Base-by-base conservation (phyloP, 2,329 filamentous ascomycete species). In the Sordariomycetes sp. region DNA sequence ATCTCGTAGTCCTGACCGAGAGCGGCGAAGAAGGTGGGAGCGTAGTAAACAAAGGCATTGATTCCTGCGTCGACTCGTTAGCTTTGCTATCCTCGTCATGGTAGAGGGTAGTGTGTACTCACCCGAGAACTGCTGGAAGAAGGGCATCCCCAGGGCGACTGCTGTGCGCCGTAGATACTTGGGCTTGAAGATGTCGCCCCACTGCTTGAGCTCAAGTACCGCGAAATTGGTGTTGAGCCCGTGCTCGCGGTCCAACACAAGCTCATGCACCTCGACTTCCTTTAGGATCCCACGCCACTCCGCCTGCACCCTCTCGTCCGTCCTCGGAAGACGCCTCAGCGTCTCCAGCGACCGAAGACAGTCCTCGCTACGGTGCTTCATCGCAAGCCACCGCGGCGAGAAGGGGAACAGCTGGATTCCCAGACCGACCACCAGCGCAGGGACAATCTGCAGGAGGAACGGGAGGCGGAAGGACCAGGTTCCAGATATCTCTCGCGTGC, bases 231-330 rank as follows among this genome's bases (percentile, higher is more conserved):
- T 48, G 7, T 48, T n/a, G 20, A 17, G 4, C 4, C 42, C 42
- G 42, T 48, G 42, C 8, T 48, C 42, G 20, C 20, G 42, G 59
- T 70, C 73, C 20, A 64, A 60, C 51, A 70, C 69, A 24, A 72
- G 66, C 50, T 72, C 62, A 53, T 77, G 72, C 59, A 79, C 73
- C 8, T 70, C 65, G 1, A 75, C 74, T 58, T 80, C 77, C 1
- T 74, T 70, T 1, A 74, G 66, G 56, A 80, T 80, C 10, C 74
- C 76, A 53, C 70, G 70, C 70, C 70, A 77, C 59, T 80, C 76
- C 22, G 69, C 62, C 22, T 74, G 68, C 0, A 81, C 69, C 15
- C 74, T 66, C 1, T 64, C 59, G 51, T 80, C 75, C 1, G 64
- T 69, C 1, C 62, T 58, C 0, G 76, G 72, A 1, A 79, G 68